Evolutionary conservation across 2,329 filamentous ascomycete genomes (phyloP), one percentile per base, ranked within the genome.

Genomic region (Lasiodiplodia sp.): DNA sequence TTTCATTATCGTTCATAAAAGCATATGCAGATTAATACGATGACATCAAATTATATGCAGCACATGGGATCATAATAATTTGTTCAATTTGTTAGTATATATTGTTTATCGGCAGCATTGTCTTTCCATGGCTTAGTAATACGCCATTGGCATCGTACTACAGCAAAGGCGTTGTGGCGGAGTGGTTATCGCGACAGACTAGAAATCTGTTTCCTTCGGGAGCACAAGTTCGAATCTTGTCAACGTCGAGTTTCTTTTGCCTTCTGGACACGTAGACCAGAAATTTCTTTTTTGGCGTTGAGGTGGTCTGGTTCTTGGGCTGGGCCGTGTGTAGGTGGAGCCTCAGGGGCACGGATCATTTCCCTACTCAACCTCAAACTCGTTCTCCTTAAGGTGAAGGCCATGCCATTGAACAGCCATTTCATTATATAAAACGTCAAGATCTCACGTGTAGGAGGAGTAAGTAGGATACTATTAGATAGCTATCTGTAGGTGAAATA

Each of bases 101-200:
- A 47, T 21, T 3, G 3, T 10, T 0, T 18, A 3, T 3, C 0
- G 6, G 0, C 6, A 3, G 3, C 40, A 6, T 1, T 0, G 0
- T 18, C 14, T 47, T 21, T 47, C 21, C 40, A 47, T 47, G 44
- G n/a, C n/a, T 47, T 11, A 47, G 44, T 47, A 47, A 47, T 47
- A 47, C 18, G 21, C 7, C 44, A 21, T 47, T n/a, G n/a, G 4
- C 10, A n/a, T 47, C 11, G 18, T 21, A 47, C 21, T 4, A 21
- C n/a, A n/a, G 21, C 44, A 11, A 47, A 21, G 44, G 44, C 44
- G 44, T 47, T 47, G 44, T 47, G 44, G 44, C 44, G 44, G 44
- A 47, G 44, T 47, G 44, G 44, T 47, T 47, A 47, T 47, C 44
- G 44, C 44, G 44, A 47, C 44, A 47, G 44, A 47, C 44, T 47